A percentile compares a stretch with the other conserved stretches of the same genome.
These are phyloP conservation scores for Pachysolen tannophilus DNA, from an alignment of 805 yeast species.

Conservation along the genomic window DNA sequence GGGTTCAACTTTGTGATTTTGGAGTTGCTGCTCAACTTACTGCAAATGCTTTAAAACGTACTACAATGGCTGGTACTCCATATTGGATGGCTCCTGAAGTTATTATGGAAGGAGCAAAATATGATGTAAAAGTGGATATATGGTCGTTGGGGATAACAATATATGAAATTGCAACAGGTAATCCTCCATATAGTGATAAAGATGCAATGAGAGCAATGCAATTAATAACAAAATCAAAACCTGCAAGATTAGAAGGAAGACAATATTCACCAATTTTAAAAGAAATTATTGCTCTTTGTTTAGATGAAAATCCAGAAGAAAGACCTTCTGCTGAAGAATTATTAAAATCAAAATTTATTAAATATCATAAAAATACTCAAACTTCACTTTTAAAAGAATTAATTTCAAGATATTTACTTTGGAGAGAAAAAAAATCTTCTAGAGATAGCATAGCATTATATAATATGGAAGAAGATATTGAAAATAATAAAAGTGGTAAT, in stretches of 20 bases:
- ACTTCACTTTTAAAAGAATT: constrained; percentile 63
- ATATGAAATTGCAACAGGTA: constrained; percentile 92
- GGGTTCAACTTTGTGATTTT: constrained; percentile 89
- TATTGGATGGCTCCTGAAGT: constrained; percentile 99
- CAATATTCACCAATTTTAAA: constrained; percentile 69
- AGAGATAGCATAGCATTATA: constrained; percentile 39
- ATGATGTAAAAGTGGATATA: constrained; percentile 89
- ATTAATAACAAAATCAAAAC: constrained; percentile 84
- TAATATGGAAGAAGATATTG: constrained; percentile 31
- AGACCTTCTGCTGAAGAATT: constrained; percentile 84
- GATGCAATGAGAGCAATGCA: constrained; percentile 95
- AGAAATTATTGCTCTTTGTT: constrained; percentile 83
- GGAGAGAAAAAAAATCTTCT: constrained; percentile 62
- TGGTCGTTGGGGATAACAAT: constrained; percentile 97
- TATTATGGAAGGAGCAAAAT: constrained; percentile 79
- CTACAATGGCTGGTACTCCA: constrained; percentile 93
- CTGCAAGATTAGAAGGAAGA: constrained; percentile 90
- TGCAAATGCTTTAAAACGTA: constrained; percentile 65
- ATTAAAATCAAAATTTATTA: constrained; percentile 64
- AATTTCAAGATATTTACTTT: constrained; percentile 60
- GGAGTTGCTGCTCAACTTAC: constrained; percentile 96
- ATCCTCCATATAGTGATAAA: constrained; percentile 94
- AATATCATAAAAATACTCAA: constrained; percentile 49
- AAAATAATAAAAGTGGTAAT: constrained; percentile 15
- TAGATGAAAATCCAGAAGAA: constrained; percentile 89